Base-by-base conservation (phyloP, 2,329 filamentous ascomycete species). In the Leptographium radiaticola region DNA sequence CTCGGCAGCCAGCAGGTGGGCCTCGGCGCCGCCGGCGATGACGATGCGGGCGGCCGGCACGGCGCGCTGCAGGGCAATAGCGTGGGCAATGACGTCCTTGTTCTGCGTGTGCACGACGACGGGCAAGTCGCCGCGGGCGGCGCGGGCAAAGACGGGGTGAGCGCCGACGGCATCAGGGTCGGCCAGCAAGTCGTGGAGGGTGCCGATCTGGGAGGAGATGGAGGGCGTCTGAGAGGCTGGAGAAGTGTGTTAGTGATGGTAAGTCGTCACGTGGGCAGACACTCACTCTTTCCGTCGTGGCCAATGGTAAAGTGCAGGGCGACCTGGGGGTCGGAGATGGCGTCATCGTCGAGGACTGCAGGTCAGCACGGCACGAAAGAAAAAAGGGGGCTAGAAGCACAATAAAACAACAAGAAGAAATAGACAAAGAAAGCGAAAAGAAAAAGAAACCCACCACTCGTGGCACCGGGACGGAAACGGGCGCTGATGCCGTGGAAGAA, bases 71-170 rank as follows among this genome's bases (percentile, higher is more conserved):
- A 71, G 54, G 42, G 64, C 64, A 18, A 73, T 64, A 38, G 70
- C 59, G 12, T 53, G 46, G 38, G 38, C 46, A 20, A 54, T 50
- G 15, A 45, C 40, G 39, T 44, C 69, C 61, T 68, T 66, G 55
- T 68, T 70, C 25, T 69, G 61, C 16, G 65, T 66, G 55, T 69
- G 61, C n/a, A 73, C 62, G 11, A 72, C 64, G 18, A 74, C 58
- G 1, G 71, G 69, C 34, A 72, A 56, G 15, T 61, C 58, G 4
- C 68, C 71, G 39, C 66, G 62, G 4, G 66, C 65, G 1, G 46
- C 52, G 2, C 16, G 39, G 1, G 46, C 47, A 20, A 45, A 50
- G 18, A 47, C 31, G 15, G 20, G 36, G 9, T 50, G 46, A 30
- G 12, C 40, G 16, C 2, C 4, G 34, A 25, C 16, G 7, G 40